These are phyloP conservation scores for Fusarium sp. DNA, from an alignment of 2,329 filamentous ascomycete genomes.

Conservation along the genomic window DNA sequence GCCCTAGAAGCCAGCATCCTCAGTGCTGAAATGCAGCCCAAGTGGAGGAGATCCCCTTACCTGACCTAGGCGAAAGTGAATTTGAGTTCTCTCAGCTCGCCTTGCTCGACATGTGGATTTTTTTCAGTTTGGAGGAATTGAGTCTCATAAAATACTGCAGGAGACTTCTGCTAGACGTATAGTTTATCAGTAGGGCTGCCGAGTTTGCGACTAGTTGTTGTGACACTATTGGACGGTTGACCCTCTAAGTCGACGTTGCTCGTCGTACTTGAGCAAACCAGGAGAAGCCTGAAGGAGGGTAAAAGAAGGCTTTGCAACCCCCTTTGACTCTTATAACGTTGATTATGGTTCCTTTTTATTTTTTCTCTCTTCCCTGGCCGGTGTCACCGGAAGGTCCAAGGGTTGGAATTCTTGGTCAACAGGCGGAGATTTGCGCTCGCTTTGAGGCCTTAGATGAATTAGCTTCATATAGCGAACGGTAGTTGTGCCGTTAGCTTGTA, in stretches of 20 bases:
- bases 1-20: constrained; percentile 43
- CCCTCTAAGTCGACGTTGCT: neutral
- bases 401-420: constrained; percentile 26
- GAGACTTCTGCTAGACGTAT: neutral
- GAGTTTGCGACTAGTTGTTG: constrained; percentile 24
- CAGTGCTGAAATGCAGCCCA: constrained; percentile 9
- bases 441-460: constrained; percentile 32
- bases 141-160: neutral
- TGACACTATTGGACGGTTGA: constrained; percentile 7
- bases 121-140: constrained; percentile 1
- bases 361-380: constrained; percentile 5
- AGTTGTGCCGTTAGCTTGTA: constrained; percentile 7
- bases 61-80: neutral
- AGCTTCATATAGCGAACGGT: constrained; percentile 30
- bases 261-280: neutral
- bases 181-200: neutral
- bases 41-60: constrained; percentile 4
- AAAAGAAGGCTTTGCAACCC: neutral
- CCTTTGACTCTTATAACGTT: constrained; percentile 18
- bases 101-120: constrained; percentile 1
- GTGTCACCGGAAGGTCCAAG: constrained; percentile 23
- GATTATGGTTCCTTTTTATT: constrained; percentile 14
- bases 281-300: constrained; percentile 2
- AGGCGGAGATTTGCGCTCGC: constrained; percentile 41
- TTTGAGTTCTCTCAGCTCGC: constrained; percentile 22